phyloP scores from a whole-genome alignment of 352 stramenopile genomes.

The Phytophthora cactorum region DNA sequence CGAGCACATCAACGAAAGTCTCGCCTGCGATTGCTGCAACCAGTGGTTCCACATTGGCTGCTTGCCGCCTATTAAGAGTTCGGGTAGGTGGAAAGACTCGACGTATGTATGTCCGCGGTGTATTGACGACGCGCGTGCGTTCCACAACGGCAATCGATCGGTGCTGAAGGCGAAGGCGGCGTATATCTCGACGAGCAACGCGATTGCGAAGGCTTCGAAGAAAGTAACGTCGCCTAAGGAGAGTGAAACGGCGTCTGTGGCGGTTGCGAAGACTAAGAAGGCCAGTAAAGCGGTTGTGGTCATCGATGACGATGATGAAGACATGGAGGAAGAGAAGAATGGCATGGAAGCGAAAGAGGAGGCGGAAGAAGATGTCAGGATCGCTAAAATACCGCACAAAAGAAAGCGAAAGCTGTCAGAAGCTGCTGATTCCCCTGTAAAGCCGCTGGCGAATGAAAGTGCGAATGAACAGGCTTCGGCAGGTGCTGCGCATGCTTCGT shows the following conservation, averaged over 20 bases:
- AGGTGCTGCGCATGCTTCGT: background rate
- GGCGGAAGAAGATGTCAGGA: slow-evolving; percentile 16
- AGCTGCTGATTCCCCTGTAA: slow-evolving; percentile 24
- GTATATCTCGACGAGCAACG: slow-evolving; percentile 39
- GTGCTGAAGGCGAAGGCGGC: slow-evolving; percentile 54
- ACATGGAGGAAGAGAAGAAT: slow-evolving; percentile 37
- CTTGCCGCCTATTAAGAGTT: slow-evolving; percentile 85
- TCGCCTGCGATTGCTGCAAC: slow-evolving; percentile 91
- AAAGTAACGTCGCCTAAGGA: slow-evolving; percentile 32
- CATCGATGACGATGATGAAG: slow-evolving; percentile 39
- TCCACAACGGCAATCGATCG: slow-evolving; percentile 69
- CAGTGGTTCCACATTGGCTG: slow-evolving; percentile 90
- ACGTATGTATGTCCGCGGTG: slow-evolving; percentile 86
- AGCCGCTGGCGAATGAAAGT: slow-evolving; percentile 17
- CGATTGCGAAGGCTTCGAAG: slow-evolving; percentile 35
- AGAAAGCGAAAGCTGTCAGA: slow-evolving; percentile 57
- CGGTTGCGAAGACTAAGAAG: slow-evolving; percentile 38
- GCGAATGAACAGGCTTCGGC: slow-evolving; percentile 11
- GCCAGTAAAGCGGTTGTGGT: slow-evolving; percentile 39
- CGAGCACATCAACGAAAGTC: slow-evolving; percentile 88
- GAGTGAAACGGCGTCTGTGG: slow-evolving; percentile 21
- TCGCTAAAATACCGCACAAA: slow-evolving; percentile 20
- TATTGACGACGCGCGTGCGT: slow-evolving; percentile 76
- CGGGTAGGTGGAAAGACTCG: slow-evolving; percentile 83
- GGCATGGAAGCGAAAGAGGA: slow-evolving; percentile 19